Evolutionary conservation across 805 yeast genomes (phyloP).

Genomic region (Wickerhamomyces subpelliculosus): DNA sequence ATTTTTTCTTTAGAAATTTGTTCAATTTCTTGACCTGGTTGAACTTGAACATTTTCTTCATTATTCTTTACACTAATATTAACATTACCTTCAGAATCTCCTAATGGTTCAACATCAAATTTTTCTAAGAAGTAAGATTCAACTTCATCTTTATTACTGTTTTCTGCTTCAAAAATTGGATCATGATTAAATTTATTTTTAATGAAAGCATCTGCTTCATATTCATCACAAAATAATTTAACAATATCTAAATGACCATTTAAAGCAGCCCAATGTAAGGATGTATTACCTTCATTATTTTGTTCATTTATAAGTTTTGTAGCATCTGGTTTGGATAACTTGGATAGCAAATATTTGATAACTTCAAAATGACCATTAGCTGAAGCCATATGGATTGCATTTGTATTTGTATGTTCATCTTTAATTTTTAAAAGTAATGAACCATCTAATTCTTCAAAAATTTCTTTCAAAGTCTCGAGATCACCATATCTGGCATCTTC

Average conservation of each 20-base stretch:
- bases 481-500: slow-evolving; percentile 89
- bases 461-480: slow-evolving; percentile 60
- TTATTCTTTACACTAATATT: slow-evolving; percentile 18
- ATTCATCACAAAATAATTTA: slow-evolving; percentile 61
- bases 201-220: slow-evolving; percentile 72
- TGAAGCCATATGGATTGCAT: slow-evolving; percentile 91
- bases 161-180: slow-evolving; percentile 83
- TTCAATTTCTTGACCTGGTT: slow-evolving; percentile 46
- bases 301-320: slow-evolving; percentile 38
- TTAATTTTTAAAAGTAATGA: slow-evolving; percentile 35
- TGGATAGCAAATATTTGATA: slow-evolving; percentile 49
- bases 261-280: slow-evolving; percentile 93
- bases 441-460: slow-evolving; percentile 53
- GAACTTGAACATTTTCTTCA: slow-evolving; percentile 29
- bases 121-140: slow-evolving; percentile 71
- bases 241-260: slow-evolving; percentile 79
- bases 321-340: slow-evolving; percentile 39
- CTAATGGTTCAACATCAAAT: slow-evolving; percentile 63
- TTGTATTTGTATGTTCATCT: slow-evolving; percentile 60
- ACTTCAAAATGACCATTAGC: slow-evolving; percentile 86
- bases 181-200: slow-evolving; percentile 78
- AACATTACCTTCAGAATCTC: slow-evolving; percentile 36
- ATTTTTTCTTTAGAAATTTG: slow-evolving; percentile 39
- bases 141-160: slow-evolving; percentile 64
- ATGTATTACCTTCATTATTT: slow-evolving; percentile 86